Percentiles rank a stretch among this genome's conserved stretches.
phyloP scores from a whole-genome alignment of 352 stramenopile genomes.

The Globisporangium apiculatum region DNA sequence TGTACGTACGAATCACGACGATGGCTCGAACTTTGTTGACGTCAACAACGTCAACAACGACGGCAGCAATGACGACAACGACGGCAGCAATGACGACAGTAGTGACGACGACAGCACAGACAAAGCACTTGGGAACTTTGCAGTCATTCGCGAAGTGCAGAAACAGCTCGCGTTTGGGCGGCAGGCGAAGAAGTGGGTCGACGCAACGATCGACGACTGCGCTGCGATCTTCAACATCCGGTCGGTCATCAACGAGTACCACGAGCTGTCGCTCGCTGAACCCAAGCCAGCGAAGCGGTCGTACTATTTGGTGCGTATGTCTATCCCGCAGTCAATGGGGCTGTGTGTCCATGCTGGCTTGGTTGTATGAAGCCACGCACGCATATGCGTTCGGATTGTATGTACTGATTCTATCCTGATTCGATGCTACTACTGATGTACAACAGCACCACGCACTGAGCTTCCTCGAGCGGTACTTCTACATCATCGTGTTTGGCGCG shows the following conservation, averaged over 20 bases:
- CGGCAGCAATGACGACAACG: constrained; percentile 7
- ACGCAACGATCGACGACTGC: constrained; percentile 59
- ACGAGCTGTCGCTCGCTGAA: constrained; percentile 62
- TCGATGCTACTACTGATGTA: neutral
- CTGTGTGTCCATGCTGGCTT: too few relatives aligned
- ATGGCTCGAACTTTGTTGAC: constrained; percentile 2
- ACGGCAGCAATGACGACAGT: neutral
- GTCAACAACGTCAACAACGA: neutral
- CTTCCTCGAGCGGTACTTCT: constrained; percentile 85
- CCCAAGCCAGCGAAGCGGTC: constrained; percentile 74
- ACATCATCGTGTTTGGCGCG: constrained; percentile 81
- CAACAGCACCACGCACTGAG: constrained; percentile 73
- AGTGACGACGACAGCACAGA: neutral
- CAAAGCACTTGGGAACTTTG: constrained; percentile 46
- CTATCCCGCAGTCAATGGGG: too few relatives aligned
- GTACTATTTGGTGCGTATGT: constrained; percentile 52
- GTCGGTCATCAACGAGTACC: constrained; percentile 71
- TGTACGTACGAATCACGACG: too few relatives aligned
- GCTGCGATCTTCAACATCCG: constrained; percentile 77
- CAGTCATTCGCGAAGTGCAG: constrained; percentile 60
- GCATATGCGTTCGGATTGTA: neutral
- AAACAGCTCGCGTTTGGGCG: constrained; percentile 37
- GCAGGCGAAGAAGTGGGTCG: constrained; percentile 70
- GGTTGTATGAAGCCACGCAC: too few relatives aligned
- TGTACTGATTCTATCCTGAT: neutral